Evolutionary conservation across 129 eudicot species (phyloP).

Genomic region (Smallanthus sonchifolius): DNA sequence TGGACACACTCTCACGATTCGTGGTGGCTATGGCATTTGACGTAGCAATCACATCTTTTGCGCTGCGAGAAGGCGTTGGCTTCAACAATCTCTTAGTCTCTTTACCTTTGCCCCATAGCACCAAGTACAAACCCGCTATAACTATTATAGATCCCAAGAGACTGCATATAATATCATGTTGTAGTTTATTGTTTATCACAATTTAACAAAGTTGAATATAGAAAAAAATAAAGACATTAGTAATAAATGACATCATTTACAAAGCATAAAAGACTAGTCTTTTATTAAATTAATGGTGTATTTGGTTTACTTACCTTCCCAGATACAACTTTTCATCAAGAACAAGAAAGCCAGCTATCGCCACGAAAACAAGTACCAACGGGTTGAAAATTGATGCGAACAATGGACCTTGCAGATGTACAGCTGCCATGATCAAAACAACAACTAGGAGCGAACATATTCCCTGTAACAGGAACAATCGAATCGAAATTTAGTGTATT

Average conservation of each 20-base stretch:
- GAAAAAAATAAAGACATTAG: too few relatives aligned
- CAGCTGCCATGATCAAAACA: slow-evolving; percentile 26
- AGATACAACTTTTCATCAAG: slow-evolving; percentile 48
- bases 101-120: slow-evolving; percentile 60
- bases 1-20: neutral
- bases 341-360: slow-evolving; percentile 38
- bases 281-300: neutral
- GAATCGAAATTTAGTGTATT: neutral
- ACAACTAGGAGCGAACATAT: slow-evolving; percentile 29
- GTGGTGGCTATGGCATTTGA: neutral
- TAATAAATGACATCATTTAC: neutral
- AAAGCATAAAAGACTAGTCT: neutral
- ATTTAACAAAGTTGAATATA: too few relatives aligned
- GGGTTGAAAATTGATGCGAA: slow-evolving; percentile 62
- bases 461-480: slow-evolving; percentile 31
- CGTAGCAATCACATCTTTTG: slow-evolving; percentile 1
- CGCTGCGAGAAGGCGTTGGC: slow-evolving; percentile 18
- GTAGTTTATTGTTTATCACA: too few relatives aligned
- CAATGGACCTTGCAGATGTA: slow-evolving; percentile 50
- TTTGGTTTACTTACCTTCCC: slow-evolving; percentile 10
- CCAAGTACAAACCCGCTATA: slow-evolving; percentile 46
- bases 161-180: slow-evolving; percentile 21
- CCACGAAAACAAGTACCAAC: slow-evolving; percentile 45
- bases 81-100: slow-evolving; percentile 29
- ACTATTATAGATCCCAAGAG: slow-evolving; percentile 47